Evolutionary conservation across 371 early-diverging fungal species (phyloP), one percentile per base, ranked within the genome.

Genomic region (Mortierella sp.): DNA sequence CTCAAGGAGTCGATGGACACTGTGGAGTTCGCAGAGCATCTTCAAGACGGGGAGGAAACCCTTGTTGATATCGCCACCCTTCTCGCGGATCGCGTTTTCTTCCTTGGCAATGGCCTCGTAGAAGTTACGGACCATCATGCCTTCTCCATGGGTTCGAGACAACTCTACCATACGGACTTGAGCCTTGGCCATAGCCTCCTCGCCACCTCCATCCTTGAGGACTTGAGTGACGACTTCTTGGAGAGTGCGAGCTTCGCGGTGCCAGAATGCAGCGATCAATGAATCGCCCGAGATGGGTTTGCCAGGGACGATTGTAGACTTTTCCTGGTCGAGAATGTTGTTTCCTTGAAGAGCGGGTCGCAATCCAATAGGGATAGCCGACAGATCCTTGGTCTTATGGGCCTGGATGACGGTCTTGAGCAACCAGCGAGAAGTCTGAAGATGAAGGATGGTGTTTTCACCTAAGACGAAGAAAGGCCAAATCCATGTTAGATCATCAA

Each of bases 361-460:
- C 48, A 76, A 43, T 24, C 77, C 77, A 7, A 37, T 43, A 13
- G 77, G 69, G 10, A 76, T 62, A 2, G 52, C 28, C 13, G 69
- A 60, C 13, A 76, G 39, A 22, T 76, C 60, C 34, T 64, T 64
- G 47, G 77, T 60, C 49, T 69, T 60, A 13, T 56, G 22, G 21
- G 71, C 69, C 6, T 51, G 54, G 19, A 76, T 12, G 47, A 84
- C 60, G 28, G 81, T 80, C 74, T 89, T 90, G 56, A 91, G 71
- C 40, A 92, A 78, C 69, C 88, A 92, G 43, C 90, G 90, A 10
- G 88, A 81, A 0, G 90, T 89, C 81, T 93, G 93, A 67, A 91
- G 91, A 39, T 84, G 79, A 52, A 88, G 63, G 12, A 88, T 78
- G 17, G 79, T 83, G 80, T 88, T 88, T 52, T 88, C 88, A 57